Evolutionary conservation across 129 eudicot genomes (phyloP), one percentile per base, ranked within the genome.

Genomic region (Cynara cardunculus): DNA sequence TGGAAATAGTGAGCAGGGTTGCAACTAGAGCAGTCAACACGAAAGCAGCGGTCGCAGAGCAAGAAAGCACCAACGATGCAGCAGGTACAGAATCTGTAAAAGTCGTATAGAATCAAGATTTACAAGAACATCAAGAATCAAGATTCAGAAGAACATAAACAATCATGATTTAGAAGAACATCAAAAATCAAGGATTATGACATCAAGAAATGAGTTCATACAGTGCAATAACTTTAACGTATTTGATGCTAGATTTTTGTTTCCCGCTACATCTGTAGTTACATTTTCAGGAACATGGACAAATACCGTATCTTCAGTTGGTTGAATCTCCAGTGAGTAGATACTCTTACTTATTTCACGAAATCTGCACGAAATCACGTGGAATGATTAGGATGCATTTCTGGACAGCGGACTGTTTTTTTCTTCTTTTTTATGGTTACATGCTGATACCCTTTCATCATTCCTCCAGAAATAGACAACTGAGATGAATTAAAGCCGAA

Each of bases 261-360:
- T 95, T 78, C 99, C 99, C 21, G 97, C 88, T 21, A 95, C 92
- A 89, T 95, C 99, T n/a, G 80, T 72, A 1, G 97, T 92, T 24
- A 89, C 77, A 67, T 92, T 92, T 84, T 92, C 97, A 32, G 93
- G 99, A 74, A 95, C 74, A 25, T 78, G 82, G 74, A 95, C 82
- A 19, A 87, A 44, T 66, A 92, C 80, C 46, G 64, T 75, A 19
- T 82, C 87, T 7, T 71, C 84, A 2, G 67, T 79, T 76, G 97
- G 96, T 72, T 85, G 87, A 53, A 92, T 69, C 53, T 85, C 83
- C 5, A 86, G 81, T 19, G 78, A 27, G 46, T 95, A 92, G 46
- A 74, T 16, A 70, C 89, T 90, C 84, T 88, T 82, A 39, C 85
- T 89, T 84, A 85, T 37, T 73, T 92, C 94, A 10, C 28, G 87